phyloP scores from a whole-genome alignment of 1,284 basidiomycete species.

The Golubevia pallescens region DNA sequence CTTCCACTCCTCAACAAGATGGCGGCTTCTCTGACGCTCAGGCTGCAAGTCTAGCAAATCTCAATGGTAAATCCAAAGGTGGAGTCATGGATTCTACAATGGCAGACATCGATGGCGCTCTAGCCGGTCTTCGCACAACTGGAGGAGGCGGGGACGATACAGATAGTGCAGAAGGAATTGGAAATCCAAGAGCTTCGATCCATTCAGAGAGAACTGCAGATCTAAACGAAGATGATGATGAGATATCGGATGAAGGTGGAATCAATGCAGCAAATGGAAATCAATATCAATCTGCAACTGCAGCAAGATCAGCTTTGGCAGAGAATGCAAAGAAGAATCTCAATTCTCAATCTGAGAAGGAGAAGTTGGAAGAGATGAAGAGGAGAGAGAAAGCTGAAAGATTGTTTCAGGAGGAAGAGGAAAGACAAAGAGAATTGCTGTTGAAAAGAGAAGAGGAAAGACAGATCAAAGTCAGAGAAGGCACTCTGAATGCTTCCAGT shows the following conservation, averaged over 20 bases:
- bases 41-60: too few relatives aligned
- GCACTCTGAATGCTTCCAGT: constrained; percentile 17
- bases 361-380: constrained; percentile 35
- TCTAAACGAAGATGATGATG: constrained; percentile 23
- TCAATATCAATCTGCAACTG: constrained; percentile 11
- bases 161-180: too few relatives aligned
- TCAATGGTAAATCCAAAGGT: neutral
- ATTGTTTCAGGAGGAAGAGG: constrained; percentile 51
- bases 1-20: neutral
- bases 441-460: constrained; percentile 39
- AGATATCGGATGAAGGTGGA: constrained; percentile 22
- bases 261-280: constrained; percentile 28
- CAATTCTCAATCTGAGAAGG: constrained; percentile 26
- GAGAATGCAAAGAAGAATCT: constrained; percentile 54
- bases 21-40: too few relatives aligned
- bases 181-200: too few relatives aligned
- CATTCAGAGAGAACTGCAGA: too few relatives aligned
- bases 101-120: constrained; percentile 60
- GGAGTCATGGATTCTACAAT: constrained; percentile 60
- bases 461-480: constrained; percentile 30
- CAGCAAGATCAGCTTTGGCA: constrained; percentile 53
- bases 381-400: constrained; percentile 32
- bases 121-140: constrained; percentile 34
- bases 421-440: constrained; percentile 35
- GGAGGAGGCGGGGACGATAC: too few relatives aligned